Evolutionary conservation across 345 rosid genomes (phyloP).

Genomic region (Bretschneidera sinensis): DNA sequence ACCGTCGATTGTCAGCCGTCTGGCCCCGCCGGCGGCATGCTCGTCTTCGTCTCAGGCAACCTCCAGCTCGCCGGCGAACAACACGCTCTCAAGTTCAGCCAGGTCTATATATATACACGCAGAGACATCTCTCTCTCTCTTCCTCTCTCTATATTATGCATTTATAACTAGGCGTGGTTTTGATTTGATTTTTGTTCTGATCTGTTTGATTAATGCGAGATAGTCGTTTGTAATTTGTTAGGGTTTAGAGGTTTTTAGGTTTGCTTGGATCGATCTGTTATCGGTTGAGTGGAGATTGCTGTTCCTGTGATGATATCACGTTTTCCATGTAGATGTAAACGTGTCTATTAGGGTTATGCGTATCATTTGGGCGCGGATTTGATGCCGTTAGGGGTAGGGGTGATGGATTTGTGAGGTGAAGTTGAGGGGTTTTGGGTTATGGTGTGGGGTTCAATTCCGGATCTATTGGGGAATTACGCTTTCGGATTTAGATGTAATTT

Average conservation of each 20-base stretch:
- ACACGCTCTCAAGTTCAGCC: slow-evolving; percentile 94
- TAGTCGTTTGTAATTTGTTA: slow-evolving; percentile 3
- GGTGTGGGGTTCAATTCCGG: neutral
- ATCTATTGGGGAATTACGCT: neutral
- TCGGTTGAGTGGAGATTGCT: slow-evolving; percentile 15
- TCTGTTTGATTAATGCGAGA: neutral
- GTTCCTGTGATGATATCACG: slow-evolving; percentile 4
- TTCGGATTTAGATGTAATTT: neutral
- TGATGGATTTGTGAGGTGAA: slow-evolving; percentile 7
- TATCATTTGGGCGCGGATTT: too few species aligned
- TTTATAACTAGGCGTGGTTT: neutral
- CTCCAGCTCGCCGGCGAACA: slow-evolving; percentile 92
- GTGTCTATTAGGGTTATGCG: too few species aligned
- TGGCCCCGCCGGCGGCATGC: slow-evolving; percentile 86
- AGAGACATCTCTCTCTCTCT: neutral
- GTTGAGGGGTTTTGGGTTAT: neutral
- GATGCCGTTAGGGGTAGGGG: neutral
- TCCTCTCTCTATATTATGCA: neutral
- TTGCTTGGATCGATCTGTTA: slow-evolving; percentile 18
- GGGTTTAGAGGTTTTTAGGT: slow-evolving; percentile 8
- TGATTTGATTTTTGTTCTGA: neutral
- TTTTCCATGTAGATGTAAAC: neutral
- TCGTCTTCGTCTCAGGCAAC: slow-evolving; percentile 86
- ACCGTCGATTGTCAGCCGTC: slow-evolving; percentile 99
- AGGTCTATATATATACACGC: slow-evolving; percentile 33